Conservation (phyloP, 768 basidiomycete species). For the Infundibulicybe gibba region DNA sequence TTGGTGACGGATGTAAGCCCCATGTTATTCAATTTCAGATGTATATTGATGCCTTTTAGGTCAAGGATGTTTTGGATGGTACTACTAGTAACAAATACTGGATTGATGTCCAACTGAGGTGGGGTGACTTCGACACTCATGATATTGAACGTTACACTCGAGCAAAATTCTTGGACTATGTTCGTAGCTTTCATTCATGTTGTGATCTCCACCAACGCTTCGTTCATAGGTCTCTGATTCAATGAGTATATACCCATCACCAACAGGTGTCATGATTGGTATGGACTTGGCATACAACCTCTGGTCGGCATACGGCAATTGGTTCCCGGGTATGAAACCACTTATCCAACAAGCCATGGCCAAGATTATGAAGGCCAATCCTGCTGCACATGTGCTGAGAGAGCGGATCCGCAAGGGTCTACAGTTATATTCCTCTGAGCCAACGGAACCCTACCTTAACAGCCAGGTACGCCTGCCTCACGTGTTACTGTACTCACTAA, state of each 20-base stretch:
- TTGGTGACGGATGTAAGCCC: slow-evolving; percentile 83
- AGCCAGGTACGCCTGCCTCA: slow-evolving; percentile 57
- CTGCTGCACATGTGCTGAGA: slow-evolving; percentile 93
- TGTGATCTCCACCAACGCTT: slow-evolving; percentile 1
- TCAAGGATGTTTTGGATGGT: slow-evolving; percentile 95
- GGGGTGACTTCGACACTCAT: slow-evolving; percentile 99
- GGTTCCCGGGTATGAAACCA: slow-evolving; percentile 99
- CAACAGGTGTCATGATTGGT: slow-evolving; percentile 97
- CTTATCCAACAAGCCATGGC: slow-evolving; percentile 98
- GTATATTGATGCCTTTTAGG: slow-evolving; percentile 32
- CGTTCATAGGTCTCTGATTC: slow-evolving; percentile 76
- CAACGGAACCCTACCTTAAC: slow-evolving; percentile 98
- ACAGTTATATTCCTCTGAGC: slow-evolving; percentile 97
- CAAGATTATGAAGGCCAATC: slow-evolving; percentile 99
- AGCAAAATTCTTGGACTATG: slow-evolving; percentile 98
- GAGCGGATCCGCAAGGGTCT: slow-evolving; percentile 99
- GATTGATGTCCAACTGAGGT: slow-evolving; percentile 93
- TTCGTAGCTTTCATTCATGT: slow-evolving; percentile 26
- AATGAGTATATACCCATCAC: slow-evolving; percentile 99
- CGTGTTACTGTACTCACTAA: background rate
- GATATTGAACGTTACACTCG: slow-evolving; percentile 99
- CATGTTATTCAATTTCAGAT: background rate
- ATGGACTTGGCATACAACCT: slow-evolving; percentile 98
- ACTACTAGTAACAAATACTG: slow-evolving; percentile 98
- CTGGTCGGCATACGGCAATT: slow-evolving; percentile 98